Evolutionary conservation across 2,329 filamentous ascomycete species (phyloP), one percentile per base, ranked within the genome.

Genomic region (Aspergillus eucalypticola): DNA sequence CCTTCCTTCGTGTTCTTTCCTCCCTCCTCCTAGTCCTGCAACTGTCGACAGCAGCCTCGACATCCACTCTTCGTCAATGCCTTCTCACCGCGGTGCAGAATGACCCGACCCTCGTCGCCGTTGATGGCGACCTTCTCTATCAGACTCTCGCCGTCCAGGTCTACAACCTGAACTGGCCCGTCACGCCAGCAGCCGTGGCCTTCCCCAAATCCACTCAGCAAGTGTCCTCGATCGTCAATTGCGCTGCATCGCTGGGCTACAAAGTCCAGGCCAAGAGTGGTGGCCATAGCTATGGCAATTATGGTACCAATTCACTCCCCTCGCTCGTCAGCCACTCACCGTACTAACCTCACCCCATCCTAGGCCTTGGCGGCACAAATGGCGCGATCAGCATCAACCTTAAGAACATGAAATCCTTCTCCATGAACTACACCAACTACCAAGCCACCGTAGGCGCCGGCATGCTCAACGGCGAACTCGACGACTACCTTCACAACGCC

Each of bases 261-360:
- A 81, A 83, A 51, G 80, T 86, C 2, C 82, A 83, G 46, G 75
- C 83, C 3, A 80, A 79, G 60, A 77, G 78, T 39, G 84, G 84
- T 11, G 84, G 83, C 0, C 83, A 86, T 66, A 82, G 79, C 42
- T 86, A 84, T 69, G 84, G 78, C 0, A 83, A 82, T 41, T 82
- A 79, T 57, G 80, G 81, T 60, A 73, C 23, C 39, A 2, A 5
- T 1, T 35, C 32, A 13, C 39, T 8, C 39, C 8, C 10, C n/a
- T 44, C 10, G 1, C 17, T 29, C 23, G 17, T n/a, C 32, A 15
- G n/a, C 15, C 17, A 5, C 38, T 13, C 15, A 6, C 15, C 15
- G 27, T 21, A 51, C 29, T 41, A n/a, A 52, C 48, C 19, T 2
- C 23, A 38, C 32, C 0, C 4, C 11, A 44, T 6, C 11, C 8